Percentiles rank a stretch among this genome's conserved stretches.
These are phyloP conservation scores for Gremmenia infestans DNA, from an alignment of 2,329 filamentous ascomycete genomes.

Conservation along the genomic window DNA sequence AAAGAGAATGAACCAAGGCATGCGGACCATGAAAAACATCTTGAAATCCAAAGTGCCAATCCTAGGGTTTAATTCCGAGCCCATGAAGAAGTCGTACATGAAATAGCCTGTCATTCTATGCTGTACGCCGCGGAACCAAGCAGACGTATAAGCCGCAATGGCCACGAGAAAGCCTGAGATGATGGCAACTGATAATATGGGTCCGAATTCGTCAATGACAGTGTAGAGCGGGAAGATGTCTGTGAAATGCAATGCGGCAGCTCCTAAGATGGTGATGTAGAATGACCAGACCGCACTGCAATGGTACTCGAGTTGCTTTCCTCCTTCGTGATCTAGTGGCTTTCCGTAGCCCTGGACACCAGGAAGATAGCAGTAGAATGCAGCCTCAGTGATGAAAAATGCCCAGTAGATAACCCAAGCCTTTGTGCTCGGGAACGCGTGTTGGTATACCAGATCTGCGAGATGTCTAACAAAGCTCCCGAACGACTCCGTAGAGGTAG, in stretches of 20 bases:
- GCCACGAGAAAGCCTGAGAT: conserved; percentile 84
- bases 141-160: conserved; percentile 81
- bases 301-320: conserved; percentile 87
- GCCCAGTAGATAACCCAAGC: conserved; percentile 95
- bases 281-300: conserved; percentile 86
- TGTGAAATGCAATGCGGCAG: conserved; percentile 69
- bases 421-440: conserved; percentile 74
- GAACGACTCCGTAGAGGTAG: conserved; percentile 59
- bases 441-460: conserved; percentile 67
- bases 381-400: conserved; percentile 80
- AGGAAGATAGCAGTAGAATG: conserved; percentile 79
- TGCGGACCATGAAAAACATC: conserved; percentile 91
- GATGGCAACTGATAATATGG: conserved; percentile 89
- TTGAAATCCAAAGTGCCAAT: conserved; percentile 84
- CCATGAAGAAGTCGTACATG: conserved; percentile 89
- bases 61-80: conserved; percentile 79
- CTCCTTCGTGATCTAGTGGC: conserved; percentile 73
- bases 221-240: conserved; percentile 86
- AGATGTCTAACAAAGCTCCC: conserved; percentile 69
- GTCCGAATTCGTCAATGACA: conserved; percentile 91
- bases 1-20: conserved; percentile 89
- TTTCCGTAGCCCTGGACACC: conserved; percentile 87
- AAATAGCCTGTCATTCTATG: conserved; percentile 86
- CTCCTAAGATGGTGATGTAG: conserved; percentile 75
- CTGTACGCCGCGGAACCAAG: conserved; percentile 70